These are phyloP conservation scores for Leptographium radiaticola DNA, from an alignment of 2,329 filamentous ascomycete genomes.

Conservation along the genomic window DNA sequence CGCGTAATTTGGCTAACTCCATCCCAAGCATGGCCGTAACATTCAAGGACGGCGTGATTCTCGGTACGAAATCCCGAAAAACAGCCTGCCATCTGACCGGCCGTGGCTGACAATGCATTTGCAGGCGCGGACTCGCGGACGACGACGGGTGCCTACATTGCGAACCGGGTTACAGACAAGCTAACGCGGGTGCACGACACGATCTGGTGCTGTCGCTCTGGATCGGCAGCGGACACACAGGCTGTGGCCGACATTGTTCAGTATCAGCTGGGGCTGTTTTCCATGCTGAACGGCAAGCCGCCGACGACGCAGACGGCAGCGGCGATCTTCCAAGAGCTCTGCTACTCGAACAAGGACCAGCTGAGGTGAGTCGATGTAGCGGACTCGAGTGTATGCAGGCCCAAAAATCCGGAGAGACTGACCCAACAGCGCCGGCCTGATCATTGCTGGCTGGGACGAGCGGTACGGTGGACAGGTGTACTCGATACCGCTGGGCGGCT, in stretches of 20 bases:
- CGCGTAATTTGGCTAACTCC: neutral
- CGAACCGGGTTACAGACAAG: slow-evolving; percentile 98
- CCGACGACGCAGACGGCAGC: slow-evolving; percentile 93
- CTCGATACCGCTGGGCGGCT: slow-evolving; percentile 90
- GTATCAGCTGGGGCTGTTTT: slow-evolving; percentile 88
- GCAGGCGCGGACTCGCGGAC: slow-evolving; percentile 91
- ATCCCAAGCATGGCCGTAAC: slow-evolving; percentile 86
- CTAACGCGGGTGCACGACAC: slow-evolving; percentile 96
- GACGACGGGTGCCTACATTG: slow-evolving; percentile 95
- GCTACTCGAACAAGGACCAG: slow-evolving; percentile 93
- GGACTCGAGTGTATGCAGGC: no score
- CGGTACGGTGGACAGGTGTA: slow-evolving; percentile 95
- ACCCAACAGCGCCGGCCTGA: slow-evolving; percentile 67
- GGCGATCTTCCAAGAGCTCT: slow-evolving; percentile 93
- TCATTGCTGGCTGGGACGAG: slow-evolving; percentile 96
- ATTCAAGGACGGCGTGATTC: slow-evolving; percentile 95
- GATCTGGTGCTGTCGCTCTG: slow-evolving; percentile 98
- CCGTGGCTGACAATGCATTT: neutral
- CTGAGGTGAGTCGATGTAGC: slow-evolving; percentile 50
- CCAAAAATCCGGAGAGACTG: neutral
- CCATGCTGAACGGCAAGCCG: slow-evolving; percentile 75
- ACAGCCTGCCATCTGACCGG: neutral
- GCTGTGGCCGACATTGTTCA: slow-evolving; percentile 96
- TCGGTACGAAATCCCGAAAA: slow-evolving; percentile 42
- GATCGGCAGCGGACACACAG: slow-evolving; percentile 94